phyloP scores from a whole-genome alignment of 768 basidiomycete genomes.

The Termitomyces sp. region DNA sequence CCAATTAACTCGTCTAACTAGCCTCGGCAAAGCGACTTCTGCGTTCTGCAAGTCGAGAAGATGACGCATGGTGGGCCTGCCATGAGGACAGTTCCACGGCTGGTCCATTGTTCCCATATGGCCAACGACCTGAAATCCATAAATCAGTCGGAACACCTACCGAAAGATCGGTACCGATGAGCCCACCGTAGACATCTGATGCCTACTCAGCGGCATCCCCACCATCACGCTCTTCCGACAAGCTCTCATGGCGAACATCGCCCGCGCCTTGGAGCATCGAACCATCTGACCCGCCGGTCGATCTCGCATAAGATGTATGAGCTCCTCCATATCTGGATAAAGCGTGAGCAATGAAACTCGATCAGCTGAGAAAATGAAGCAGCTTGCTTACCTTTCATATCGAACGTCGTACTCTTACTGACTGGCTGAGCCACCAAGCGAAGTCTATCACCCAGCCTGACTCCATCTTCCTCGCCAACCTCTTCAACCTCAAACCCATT shows the following conservation, averaged over 20 bases:
- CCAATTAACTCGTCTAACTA: neutral
- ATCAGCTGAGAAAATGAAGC: neutral
- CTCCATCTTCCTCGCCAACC: slow-evolving; percentile 36
- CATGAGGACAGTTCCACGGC: slow-evolving; percentile 88
- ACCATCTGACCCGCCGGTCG: slow-evolving; percentile 77
- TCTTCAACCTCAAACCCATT: slow-evolving; percentile 88
- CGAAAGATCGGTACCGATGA: neutral
- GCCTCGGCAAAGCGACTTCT: neutral
- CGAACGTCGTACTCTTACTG: slow-evolving; percentile 88
- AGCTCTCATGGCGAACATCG: slow-evolving; percentile 96
- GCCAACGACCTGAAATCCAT: slow-evolving; percentile 48
- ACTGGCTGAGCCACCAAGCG: slow-evolving; percentile 79
- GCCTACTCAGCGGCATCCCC: slow-evolving; percentile 70
- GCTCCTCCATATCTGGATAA: slow-evolving; percentile 79
- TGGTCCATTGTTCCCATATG: slow-evolving; percentile 85
- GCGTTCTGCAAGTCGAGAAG: slow-evolving; percentile 41
- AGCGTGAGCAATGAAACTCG: neutral
- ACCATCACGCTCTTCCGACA: slow-evolving; percentile 97
- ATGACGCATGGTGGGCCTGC: slow-evolving; percentile 79
- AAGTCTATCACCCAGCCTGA: slow-evolving; percentile 37
- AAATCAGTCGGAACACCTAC: neutral
- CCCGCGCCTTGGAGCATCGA: slow-evolving; percentile 85
- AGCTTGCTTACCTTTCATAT: slow-evolving; percentile 63
- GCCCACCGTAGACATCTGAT: slow-evolving; percentile 74
- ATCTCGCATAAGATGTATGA: slow-evolving; percentile 81